Base-by-base conservation (phyloP, 805 yeast species). In the Kluyveromyces aestuarii region DNA sequence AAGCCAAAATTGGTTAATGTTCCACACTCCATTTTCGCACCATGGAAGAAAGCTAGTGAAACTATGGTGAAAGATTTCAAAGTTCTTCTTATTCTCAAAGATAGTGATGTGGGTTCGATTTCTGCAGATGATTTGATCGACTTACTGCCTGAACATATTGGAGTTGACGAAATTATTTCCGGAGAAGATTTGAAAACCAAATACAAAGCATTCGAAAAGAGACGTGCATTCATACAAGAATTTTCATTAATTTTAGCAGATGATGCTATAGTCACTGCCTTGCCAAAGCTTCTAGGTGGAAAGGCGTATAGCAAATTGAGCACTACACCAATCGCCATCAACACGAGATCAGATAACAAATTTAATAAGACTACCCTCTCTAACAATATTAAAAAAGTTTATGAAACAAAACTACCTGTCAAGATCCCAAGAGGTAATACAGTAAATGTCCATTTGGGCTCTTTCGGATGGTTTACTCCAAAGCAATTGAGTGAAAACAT, bases 271-370 rank as follows among this genome's bases (percentile, higher is more conserved):
- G 73, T 88, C 47, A 80, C 89, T 27, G 72, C 86, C 51, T 74
- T 93, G 68, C 99, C 99, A 44, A 80, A 82, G 57, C 69, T 86
- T 37, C 71, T 93, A 54, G 96, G 96, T 48, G 96, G 97, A 48
- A 86, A 87, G 68, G 72, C 79, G 2, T 93, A 89, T 62, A 85
- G 80, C 63, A 73, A 73, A 45, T 67, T 76, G 37, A 68, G 74
- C 18, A 87, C 86, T 62, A 68, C 80, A 40, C 96, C 96, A 47
- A 64, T 84, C 38, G 82, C 90, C 18, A 70, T 87, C 48, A 73
- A 74, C 55, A 68, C 82, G 21, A 56, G 67, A 25, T 54, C 61
- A 42, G 51, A 61, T 30, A 55, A 60, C 47, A 51, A 66, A 53
- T 53, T 73, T 55, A 66, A 76, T 54, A 66, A 78, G 61, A 68